phyloP scores from a whole-genome alignment of 75 land plant genomes.

The Picea sitchensis region DNA sequence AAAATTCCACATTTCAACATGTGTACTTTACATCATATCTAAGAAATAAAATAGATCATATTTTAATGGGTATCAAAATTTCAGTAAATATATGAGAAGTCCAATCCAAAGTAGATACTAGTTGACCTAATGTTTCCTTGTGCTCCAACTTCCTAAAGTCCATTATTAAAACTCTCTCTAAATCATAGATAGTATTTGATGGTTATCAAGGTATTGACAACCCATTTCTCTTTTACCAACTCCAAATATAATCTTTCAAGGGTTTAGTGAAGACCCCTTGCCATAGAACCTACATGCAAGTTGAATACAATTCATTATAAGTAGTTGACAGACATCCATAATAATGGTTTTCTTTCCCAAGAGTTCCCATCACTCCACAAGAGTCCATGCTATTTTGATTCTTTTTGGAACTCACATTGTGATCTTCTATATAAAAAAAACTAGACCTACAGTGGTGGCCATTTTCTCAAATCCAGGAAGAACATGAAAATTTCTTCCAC shows the following conservation, averaged over 20 bases:
- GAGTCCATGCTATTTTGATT: constrained; percentile 6
- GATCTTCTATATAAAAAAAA: background rate
- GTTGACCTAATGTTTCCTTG: background rate
- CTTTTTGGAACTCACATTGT: background rate
- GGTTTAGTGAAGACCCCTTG: constrained; percentile 48
- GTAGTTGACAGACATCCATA: constrained; percentile 10
- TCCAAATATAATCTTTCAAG: constrained; percentile 21
- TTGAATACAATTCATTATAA: constrained; percentile 19
- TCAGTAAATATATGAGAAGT: background rate
- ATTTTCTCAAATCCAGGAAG: background rate
- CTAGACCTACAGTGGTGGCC: background rate
- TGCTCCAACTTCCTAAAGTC: background rate
- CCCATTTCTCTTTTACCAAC: constrained; percentile 42
- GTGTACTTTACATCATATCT: background rate
- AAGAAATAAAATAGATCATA: background rate
- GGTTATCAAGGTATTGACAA: constrained; percentile 19
- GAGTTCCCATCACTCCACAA: constrained; percentile 14
- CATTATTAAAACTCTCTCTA: background rate
- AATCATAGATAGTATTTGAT: background rate
- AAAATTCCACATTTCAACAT: background rate
- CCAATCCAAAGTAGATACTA: background rate
- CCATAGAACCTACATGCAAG: constrained; percentile 50
- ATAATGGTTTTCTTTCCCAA: constrained; percentile 29
- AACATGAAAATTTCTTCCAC: background rate
- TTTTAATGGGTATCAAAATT: background rate